Base-by-base conservation (phyloP, 257 asterid species). In the Agastache rugosa region DNA sequence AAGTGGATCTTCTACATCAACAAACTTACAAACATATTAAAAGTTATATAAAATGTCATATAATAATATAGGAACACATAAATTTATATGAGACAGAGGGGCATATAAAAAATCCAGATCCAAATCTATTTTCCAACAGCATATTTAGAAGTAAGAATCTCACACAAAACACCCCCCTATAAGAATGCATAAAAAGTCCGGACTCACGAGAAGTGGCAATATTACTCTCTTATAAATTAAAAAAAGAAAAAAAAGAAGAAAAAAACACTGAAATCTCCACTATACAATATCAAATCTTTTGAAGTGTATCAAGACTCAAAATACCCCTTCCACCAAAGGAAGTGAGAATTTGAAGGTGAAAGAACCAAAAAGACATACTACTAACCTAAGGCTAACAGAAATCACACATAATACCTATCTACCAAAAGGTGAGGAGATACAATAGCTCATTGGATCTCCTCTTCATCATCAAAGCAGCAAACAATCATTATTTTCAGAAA, bases 361-460 rank as follows among this genome's bases (percentile, higher is more conserved):
- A 8, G 31, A 55, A 42, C 34, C 19, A 50, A 59, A 75, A 45
- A 51, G 14, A 3, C 45, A 67, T 39, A 10, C 6, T 58, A 65
- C 77, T 77, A 35, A 55, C 69, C 84, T 71, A 81, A 74, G 50
- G 61, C 83, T 71, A 80, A 59, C 58, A 64, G 41, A 69, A 76
- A 65, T 71, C 80, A 79, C 82, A 65, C 80, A 65, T 56, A 53
- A 62, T 58, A 47, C 63, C 35, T 69, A 71, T 72, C 83, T 63
- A 74, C 64, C 67, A 63, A 39, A 67, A 27, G 39, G 6, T 5
- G 61, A 62, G 41, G 58, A 23, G 53, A 67, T 60, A 23, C 22
- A 47, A 47, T 39, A 29, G 25, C 44, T 17, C 22, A 47, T 17
- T 17, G 58, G 62, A 35, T 53, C 64, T 22, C 67, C 62, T 63